Conservation (phyloP, 257 asterid genomes). For the Orobanche coerulescens region DNA sequence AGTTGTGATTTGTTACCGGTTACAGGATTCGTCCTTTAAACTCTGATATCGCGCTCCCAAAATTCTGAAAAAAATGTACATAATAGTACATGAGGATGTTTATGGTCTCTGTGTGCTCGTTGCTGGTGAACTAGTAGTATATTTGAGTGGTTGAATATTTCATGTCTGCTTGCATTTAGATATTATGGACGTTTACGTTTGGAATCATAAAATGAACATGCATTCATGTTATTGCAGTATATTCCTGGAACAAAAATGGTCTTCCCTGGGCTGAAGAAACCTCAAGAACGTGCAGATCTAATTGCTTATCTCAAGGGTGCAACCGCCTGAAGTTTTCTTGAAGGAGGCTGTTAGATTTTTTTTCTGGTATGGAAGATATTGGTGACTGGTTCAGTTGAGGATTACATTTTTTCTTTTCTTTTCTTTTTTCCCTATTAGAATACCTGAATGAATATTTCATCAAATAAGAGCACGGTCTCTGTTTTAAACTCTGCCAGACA, state of each 20-base stretch:
- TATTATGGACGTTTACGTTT: not conserved
- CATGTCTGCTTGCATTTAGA: not conserved
- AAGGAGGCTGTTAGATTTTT: no score
- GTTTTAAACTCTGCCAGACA: slow-evolving; percentile 20
- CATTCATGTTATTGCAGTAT: slow-evolving; percentile 44
- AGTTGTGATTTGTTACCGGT: no score
- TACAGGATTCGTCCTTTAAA: no score
- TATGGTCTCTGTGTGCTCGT: no score
- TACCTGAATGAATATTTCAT: slow-evolving; percentile 33
- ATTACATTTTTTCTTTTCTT: no score
- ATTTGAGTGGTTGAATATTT: not conserved
- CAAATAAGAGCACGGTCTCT: slow-evolving; percentile 16
- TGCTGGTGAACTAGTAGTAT: not conserved
- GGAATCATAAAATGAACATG: not conserved
- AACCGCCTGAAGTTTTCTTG: slow-evolving; percentile 67
- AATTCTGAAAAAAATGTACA: no score
- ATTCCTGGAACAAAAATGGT: slow-evolving; percentile 98
- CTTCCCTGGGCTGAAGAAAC: slow-evolving; percentile 96
- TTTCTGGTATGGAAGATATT: slow-evolving; percentile 6
- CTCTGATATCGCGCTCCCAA: no score
- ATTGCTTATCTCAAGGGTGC: slow-evolving; percentile 78
- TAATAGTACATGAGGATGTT: no score
- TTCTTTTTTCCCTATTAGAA: slow-evolving; percentile 16
- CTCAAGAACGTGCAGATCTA: slow-evolving; percentile 84
- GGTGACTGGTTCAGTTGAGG: slow-evolving; percentile 10